Conservation (phyloP, 2,329 filamentous ascomycete species). For the Pyricularia pennisetigena region DNA sequence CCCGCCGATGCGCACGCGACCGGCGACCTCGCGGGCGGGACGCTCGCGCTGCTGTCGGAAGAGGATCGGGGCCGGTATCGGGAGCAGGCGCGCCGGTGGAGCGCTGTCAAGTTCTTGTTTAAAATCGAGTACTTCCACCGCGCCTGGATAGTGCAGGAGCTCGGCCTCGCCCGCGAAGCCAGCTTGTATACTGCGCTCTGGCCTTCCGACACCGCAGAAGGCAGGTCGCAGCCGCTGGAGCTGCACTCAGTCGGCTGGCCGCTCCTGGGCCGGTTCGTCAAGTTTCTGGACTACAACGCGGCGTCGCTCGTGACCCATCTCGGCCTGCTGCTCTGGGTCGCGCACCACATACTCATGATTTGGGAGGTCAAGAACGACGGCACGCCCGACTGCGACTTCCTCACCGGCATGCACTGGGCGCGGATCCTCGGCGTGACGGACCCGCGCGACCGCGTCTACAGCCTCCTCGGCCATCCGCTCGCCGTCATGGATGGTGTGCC, state of each 20-base stretch:
- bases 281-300: slow-evolving; percentile 9
- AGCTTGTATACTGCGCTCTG: slow-evolving; percentile 8
- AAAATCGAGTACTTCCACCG: slow-evolving; percentile 11
- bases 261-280: slow-evolving; percentile 7
- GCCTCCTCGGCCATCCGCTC: slow-evolving; percentile 8
- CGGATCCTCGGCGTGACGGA: slow-evolving; percentile 10
- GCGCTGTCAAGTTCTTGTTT: slow-evolving; percentile 10
- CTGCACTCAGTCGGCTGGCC: slow-evolving; percentile 8
- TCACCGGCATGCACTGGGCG: slow-evolving; percentile 10
- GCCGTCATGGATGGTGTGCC: slow-evolving; percentile 6
- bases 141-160: slow-evolving; percentile 15
- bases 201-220: slow-evolving; percentile 1
- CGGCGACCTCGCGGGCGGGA: neutral
- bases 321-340: slow-evolving; percentile 7
- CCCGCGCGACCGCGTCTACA: slow-evolving; percentile 9
- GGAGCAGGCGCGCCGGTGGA: slow-evolving; percentile 9
- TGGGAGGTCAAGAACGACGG: slow-evolving; percentile 9
- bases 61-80: slow-evolving; percentile 7
- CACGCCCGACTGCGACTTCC: slow-evolving; percentile 8
- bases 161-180: slow-evolving; percentile 11
- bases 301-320: slow-evolving; percentile 9
- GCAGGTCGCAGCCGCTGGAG: slow-evolving; percentile 2
- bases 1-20: neutral
- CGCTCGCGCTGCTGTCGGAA: slow-evolving; percentile 6
- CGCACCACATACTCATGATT: slow-evolving; percentile 10